Conservation (phyloP, 2,329 filamentous ascomycete species). For the Endocalyx cinctus region DNA sequence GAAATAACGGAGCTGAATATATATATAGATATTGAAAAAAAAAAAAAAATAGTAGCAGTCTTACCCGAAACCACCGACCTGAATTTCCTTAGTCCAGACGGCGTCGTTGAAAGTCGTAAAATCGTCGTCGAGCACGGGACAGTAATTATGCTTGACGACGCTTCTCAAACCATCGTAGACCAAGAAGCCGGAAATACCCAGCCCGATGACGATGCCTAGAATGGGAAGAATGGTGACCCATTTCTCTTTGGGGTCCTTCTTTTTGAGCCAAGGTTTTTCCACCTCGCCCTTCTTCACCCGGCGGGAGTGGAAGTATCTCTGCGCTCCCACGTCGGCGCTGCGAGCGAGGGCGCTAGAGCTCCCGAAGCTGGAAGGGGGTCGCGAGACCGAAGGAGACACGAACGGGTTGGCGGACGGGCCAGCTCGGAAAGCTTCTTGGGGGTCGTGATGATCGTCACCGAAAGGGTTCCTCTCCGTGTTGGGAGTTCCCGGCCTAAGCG, state of each 20-base stretch:
- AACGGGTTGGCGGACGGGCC: slow-evolving; percentile 36
- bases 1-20: too few relatives aligned
- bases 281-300: slow-evolving; percentile 67
- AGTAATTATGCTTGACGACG: slow-evolving; percentile 73
- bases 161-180: slow-evolving; percentile 70
- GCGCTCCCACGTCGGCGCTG: slow-evolving; percentile 33
- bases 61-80: slow-evolving; percentile 72
- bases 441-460: slow-evolving; percentile 27
- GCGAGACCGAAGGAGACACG: slow-evolving; percentile 36
- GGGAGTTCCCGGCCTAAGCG: background rate
- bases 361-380: slow-evolving; percentile 43
- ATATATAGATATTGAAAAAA: background rate
- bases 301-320: slow-evolving; percentile 68
- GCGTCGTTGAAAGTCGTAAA: slow-evolving; percentile 55
- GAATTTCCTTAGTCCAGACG: slow-evolving; percentile 70
- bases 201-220: slow-evolving; percentile 63
- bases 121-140: slow-evolving; percentile 60
- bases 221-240: slow-evolving; percentile 80
- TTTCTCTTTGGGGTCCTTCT: slow-evolving; percentile 73
- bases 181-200: slow-evolving; percentile 64
- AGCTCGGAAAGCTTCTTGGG: slow-evolving; percentile 12
- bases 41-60: slow-evolving; percentile 19
- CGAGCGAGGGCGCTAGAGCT: slow-evolving; percentile 36
- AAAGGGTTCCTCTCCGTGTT: slow-evolving; percentile 33
- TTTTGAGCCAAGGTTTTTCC: slow-evolving; percentile 73